Evolutionary conservation across 352 stramenopile species (phyloP).

Genomic region (Hyaloperonospora arabidopsidis): DNA sequence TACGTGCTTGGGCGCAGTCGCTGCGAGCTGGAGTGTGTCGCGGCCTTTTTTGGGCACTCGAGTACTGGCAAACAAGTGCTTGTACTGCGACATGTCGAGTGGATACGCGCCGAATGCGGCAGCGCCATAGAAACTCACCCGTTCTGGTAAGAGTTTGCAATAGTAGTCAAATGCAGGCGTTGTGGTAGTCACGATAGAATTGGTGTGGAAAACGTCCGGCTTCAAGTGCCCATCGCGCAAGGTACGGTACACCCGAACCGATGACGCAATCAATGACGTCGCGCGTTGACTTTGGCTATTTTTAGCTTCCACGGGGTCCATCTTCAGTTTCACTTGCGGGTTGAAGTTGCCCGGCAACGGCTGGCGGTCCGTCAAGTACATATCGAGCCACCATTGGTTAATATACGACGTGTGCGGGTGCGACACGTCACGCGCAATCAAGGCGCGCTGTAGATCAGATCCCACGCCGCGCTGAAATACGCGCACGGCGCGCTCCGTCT

Average conservation of each 20-base stretch:
- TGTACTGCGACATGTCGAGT: conserved; percentile 90
- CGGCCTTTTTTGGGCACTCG: conserved; percentile 55
- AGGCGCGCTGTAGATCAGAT: conserved; percentile 57
- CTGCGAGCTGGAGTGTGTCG: conserved; percentile 64
- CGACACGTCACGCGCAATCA: conserved; percentile 67
- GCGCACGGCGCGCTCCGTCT: conserved; percentile 46
- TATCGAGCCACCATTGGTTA: conserved; percentile 90
- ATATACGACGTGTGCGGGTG: conserved; percentile 88
- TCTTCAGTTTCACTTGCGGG: conserved; percentile 86
- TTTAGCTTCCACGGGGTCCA: conserved; percentile 71
- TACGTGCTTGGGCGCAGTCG: conserved; percentile 57
- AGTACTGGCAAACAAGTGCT: conserved; percentile 81
- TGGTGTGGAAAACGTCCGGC: conserved; percentile 87
- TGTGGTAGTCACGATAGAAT: conserved; percentile 59
- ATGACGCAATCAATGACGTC: conserved; percentile 81
- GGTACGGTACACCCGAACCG: conserved; percentile 74
- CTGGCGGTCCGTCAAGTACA: conserved; percentile 85
- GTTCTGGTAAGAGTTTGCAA: conserved; percentile 74
- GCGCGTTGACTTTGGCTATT: conserved; percentile 79
- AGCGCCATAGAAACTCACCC: conserved; percentile 83
- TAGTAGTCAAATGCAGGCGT: conserved; percentile 77
- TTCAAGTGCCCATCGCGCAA: conserved; percentile 73
- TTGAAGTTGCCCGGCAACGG: conserved; percentile 88
- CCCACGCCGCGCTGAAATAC: conserved; percentile 55
- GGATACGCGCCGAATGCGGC: conserved; percentile 80